Evolutionary conservation across 192 early-diverging fungal genomes (phyloP), one percentile per base, ranked within the genome.

Genomic region (Entomortierella beljakovae): DNA sequence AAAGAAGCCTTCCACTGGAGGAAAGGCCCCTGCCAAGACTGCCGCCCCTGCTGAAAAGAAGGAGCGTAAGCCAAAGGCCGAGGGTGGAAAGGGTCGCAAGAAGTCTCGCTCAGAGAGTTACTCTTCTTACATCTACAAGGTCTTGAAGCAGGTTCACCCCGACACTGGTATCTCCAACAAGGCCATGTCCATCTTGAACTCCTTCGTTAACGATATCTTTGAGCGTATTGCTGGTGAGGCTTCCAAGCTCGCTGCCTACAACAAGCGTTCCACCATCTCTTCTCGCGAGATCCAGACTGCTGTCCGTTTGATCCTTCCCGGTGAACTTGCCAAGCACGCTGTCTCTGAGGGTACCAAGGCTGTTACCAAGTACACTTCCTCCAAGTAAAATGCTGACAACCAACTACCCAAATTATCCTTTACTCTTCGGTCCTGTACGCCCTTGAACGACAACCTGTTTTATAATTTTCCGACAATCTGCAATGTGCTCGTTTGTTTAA

Each of bases 301-400:
- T 54, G 86, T 89, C 37, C 82, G 88, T 57, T 77, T 89, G 54
- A 76, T 76, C 73, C 90, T 97, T 28, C 95, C 96, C 64, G 95
- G 96, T 82, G 96, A 98, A 84, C 89, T 97, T 55, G 93, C 95
- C 87, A 95, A 95, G 88, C 96, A 97, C 88, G 96, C 96, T 75
- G 95, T 97, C 72, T 98, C 96, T 65, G 96, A 97, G 88, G 96
- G 95, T 64, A 96, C 95, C 90, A 98, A 98, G 90, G 96, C 96
- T 60, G 95, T 96, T 77, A 95, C 94, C 86, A 97, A 97, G 87
- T 97, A 94, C 91, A 94, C 94, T 70, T 91, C 90, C 31, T 90
- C 90, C 81, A 93, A 89, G 71, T 89, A 87, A 86, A 71, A n/a
- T 38, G 32, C 31, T 0, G 20, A 54, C 32, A 13, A 16, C 33